Conservation (phyloP, 257 asterid species). For the Gardenia jasminoides region DNA sequence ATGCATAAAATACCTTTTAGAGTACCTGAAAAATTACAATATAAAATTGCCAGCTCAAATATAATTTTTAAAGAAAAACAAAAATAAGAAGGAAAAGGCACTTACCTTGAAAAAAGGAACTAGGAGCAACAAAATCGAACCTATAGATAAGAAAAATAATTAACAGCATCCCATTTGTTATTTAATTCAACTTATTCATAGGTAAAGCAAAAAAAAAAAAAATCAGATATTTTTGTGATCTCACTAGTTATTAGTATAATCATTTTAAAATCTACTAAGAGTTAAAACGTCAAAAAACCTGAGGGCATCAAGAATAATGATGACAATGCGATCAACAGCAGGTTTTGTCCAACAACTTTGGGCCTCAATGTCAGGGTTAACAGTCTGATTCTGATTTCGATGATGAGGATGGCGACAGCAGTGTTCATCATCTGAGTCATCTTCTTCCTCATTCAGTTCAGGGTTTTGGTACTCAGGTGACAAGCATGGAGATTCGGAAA, state of each 20-base stretch:
- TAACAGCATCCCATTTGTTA: not conserved
- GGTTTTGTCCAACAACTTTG: constrained; percentile 79
- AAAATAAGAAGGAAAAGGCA: not conserved
- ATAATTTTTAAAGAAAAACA: not conserved
- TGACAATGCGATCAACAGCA: constrained; percentile 71
- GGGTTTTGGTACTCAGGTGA: constrained; percentile 1
- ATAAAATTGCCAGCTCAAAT: constrained; percentile 2
- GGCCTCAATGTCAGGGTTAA: not conserved
- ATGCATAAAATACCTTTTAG: too few species aligned
- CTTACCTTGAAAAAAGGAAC: constrained; percentile 71
- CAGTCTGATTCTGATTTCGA: constrained; percentile 17
- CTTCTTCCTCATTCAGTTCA: constrained; percentile 16
- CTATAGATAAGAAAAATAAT: constrained; percentile 25
- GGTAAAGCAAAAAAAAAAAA: not conserved
- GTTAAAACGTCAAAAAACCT: constrained; percentile 37
- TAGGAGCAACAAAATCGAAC: constrained; percentile 96
- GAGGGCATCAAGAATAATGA: constrained; percentile 87
- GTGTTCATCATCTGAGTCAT: not conserved
- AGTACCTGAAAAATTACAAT: not conserved
- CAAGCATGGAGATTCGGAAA: constrained; percentile 67
- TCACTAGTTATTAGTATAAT: not conserved
- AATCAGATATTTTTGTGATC: not conserved
- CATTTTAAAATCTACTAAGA: not conserved
- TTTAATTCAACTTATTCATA: not conserved
- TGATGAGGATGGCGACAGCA: not conserved